A percentile compares a stretch with the other conserved stretches of the same genome.
These are phyloP conservation scores for Macrolepiota fuliginosa DNA, from an alignment of 768 basidiomycete species.

Conservation along the genomic window DNA sequence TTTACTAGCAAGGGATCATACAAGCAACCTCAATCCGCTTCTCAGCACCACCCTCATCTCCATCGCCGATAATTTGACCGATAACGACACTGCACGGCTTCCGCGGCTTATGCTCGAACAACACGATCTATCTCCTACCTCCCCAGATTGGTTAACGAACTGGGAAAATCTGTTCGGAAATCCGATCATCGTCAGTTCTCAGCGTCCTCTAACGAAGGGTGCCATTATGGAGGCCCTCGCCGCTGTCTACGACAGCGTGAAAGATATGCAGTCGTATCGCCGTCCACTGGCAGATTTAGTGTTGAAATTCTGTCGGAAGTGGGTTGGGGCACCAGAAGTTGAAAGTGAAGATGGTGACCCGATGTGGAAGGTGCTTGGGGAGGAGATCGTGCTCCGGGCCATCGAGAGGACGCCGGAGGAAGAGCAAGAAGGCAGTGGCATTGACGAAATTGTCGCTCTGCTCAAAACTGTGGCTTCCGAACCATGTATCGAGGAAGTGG, in stretches of 20 bases:
- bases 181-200: slow-evolving; percentile 36
- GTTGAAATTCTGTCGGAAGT: slow-evolving; percentile 38
- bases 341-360: slow-evolving; percentile 36
- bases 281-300: slow-evolving; percentile 52
- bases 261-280: slow-evolving; percentile 68
- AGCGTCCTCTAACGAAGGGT: slow-evolving; percentile 51
- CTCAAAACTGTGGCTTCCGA: slow-evolving; percentile 41
- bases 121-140: slow-evolving; percentile 68
- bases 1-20: slow-evolving; percentile 62
- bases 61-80: slow-evolving; percentile 68
- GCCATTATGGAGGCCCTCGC: slow-evolving; percentile 58
- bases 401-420: slow-evolving; percentile 33
- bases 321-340: slow-evolving; percentile 23
- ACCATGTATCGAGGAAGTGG: slow-evolving; percentile 33
- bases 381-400: slow-evolving; percentile 61
- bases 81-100: slow-evolving; percentile 62
- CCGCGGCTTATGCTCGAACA: slow-evolving; percentile 63
- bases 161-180: slow-evolving; percentile 62
- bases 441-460: slow-evolving; percentile 23
- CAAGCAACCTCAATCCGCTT: slow-evolving; percentile 54
- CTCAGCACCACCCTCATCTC: slow-evolving; percentile 63
- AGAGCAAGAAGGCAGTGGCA: slow-evolving; percentile 17
- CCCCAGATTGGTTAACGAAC: slow-evolving; percentile 67
- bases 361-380: slow-evolving; percentile 62
- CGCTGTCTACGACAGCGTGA: slow-evolving; percentile 60